Conservation (phyloP, 306 rosid species). For the Luffa acutangula region DNA sequence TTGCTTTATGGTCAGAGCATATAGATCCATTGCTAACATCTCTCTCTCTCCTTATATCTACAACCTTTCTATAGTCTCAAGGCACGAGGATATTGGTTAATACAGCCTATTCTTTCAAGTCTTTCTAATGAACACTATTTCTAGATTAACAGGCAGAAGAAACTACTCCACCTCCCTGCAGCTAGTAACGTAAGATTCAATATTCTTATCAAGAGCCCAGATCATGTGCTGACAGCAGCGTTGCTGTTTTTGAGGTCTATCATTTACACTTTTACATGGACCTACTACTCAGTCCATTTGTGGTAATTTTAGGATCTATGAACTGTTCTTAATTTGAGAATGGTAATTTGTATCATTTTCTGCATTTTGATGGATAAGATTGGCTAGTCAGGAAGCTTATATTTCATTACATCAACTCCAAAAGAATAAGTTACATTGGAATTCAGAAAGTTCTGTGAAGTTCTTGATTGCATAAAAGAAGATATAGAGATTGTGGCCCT, state of each 20-base stretch:
- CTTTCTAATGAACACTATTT: background rate
- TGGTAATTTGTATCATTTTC: background rate
- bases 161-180: background rate
- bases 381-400: background rate
- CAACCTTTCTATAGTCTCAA: background rate
- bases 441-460: background rate
- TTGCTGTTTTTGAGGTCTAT: background rate
- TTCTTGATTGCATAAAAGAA: background rate
- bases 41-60: background rate
- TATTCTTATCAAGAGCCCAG: background rate
- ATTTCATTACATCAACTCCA: background rate
- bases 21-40: background rate
- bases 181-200: background rate
- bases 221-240: background rate
- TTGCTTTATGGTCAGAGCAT: background rate
- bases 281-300: background rate
- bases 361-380: background rate
- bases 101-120: background rate
- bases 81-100: background rate
- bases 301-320: background rate
- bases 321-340: background rate
- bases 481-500: background rate
- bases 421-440: background rate
- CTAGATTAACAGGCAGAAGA: background rate
- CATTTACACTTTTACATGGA: background rate